These are phyloP conservation scores for Limnomonas spitsbergensis DNA, from an alignment of 139 green algal species.

Conservation along the genomic window DNA sequence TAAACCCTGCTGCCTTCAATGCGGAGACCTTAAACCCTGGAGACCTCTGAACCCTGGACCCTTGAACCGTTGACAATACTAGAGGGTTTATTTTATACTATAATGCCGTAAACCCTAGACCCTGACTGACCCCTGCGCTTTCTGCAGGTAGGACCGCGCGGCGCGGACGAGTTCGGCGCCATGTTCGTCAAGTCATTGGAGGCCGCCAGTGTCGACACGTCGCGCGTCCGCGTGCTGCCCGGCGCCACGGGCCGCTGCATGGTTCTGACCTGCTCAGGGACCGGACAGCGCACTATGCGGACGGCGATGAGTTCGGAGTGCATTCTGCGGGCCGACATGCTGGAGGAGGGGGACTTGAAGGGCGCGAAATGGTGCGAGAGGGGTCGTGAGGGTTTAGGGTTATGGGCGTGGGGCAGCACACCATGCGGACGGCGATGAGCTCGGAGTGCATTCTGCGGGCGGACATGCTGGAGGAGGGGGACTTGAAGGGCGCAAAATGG, in stretches of 20 bases:
- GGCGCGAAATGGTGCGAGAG: not conserved
- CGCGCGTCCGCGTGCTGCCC: not conserved
- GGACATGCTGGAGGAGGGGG: not conserved
- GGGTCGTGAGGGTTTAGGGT: too few species aligned
- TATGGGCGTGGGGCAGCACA: not conserved
- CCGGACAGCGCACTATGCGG: not conserved
- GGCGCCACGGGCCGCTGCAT: not conserved
- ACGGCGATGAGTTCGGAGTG: not conserved
- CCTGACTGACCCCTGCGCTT: not conserved
- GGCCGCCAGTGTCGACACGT: not conserved
- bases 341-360: not conserved
- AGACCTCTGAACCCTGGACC: too few species aligned
- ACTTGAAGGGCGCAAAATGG: not conserved
- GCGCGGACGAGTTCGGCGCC: not conserved
- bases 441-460: not conserved
- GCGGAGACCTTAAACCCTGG: too few species aligned
- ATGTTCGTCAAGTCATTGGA: conserved; percentile 1
- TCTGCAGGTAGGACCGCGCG: not conserved
- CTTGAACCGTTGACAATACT: too few species aligned
- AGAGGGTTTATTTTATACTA: conserved; percentile 5
- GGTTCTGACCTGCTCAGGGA: not conserved
- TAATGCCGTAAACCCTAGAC: not conserved
- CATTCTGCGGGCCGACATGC: not conserved
- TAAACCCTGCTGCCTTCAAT: too few species aligned
- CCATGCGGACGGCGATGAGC: not conserved